Percentiles rank a stretch among this genome's conserved stretches.
Conservation (phyloP, 78 protist species). For the Mantamonas sphyraenae region DNA sequence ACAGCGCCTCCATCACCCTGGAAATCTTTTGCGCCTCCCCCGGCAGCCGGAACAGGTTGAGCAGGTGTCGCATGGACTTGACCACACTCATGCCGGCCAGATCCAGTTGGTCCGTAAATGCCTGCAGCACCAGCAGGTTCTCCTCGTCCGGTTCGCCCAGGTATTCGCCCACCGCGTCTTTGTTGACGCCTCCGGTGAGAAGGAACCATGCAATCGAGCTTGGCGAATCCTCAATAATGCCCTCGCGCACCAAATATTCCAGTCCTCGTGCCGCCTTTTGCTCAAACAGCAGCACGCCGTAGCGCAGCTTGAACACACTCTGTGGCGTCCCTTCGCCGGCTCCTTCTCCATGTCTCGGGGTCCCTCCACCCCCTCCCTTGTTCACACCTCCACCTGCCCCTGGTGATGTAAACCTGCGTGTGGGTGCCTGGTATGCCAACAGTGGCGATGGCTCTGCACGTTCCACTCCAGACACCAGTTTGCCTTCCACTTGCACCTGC, state of each 20-base stretch:
- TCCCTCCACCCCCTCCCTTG: too few species aligned
- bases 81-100: constrained; percentile 61
- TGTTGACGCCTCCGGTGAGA: constrained; percentile 59
- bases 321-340: background rate
- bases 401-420: too few species aligned
- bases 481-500: too few species aligned
- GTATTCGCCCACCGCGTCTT: constrained; percentile 73
- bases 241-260: constrained; percentile 17
- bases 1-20: constrained; percentile 89
- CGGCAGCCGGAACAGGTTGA: constrained; percentile 70
- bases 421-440: too few species aligned
- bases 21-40: constrained; percentile 97
- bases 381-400: background rate
- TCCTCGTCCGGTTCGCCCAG: constrained; percentile 61
- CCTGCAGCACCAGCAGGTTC: constrained; percentile 48
- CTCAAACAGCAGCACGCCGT: constrained; percentile 59
- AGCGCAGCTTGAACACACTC: constrained; percentile 22
- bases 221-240: constrained; percentile 39
- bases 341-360: background rate
- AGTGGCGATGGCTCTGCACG: too few species aligned
- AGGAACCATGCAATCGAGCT: constrained; percentile 53
- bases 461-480: too few species aligned
- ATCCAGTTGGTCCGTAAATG: constrained; percentile 57
- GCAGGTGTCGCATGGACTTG: constrained; percentile 72
- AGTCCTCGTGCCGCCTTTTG: constrained; percentile 58